Percentiles rank a stretch among this genome's conserved stretches.
Evolutionary conservation across 352 stramenopile species (phyloP).

Genomic region (Vaucheria bursata): DNA sequence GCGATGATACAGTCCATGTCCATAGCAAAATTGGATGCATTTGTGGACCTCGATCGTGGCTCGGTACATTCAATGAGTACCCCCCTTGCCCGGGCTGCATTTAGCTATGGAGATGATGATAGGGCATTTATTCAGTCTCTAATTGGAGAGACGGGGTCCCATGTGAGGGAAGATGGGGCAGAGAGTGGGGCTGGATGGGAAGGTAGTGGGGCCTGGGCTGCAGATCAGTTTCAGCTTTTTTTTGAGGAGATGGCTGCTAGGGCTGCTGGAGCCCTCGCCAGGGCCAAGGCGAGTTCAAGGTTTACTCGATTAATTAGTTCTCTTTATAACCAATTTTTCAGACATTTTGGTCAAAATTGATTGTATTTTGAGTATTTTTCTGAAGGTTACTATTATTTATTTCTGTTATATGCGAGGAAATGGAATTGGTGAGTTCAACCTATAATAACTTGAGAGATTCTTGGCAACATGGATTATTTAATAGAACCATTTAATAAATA

Average conservation of each 20-base stretch:
- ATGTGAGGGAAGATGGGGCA: background rate
- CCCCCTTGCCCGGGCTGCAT: background rate
- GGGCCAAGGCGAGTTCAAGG: background rate
- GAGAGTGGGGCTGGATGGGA: slow-evolving; percentile 15
- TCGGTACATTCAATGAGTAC: background rate
- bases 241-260: slow-evolving; percentile 23
- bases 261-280: slow-evolving; percentile 8
- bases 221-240: slow-evolving; percentile 33
- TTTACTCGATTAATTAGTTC: no score
- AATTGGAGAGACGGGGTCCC: slow-evolving; percentile 11
- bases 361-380: no score
- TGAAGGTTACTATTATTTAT: no score
- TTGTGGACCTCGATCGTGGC: background rate
- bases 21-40: background rate
- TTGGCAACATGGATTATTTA: no score
- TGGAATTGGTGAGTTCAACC: no score
- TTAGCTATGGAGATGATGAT: background rate
- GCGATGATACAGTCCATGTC: background rate
- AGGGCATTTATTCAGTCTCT: slow-evolving; percentile 8
- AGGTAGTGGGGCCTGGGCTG: slow-evolving; percentile 26
- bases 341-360: no score
- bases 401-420: no score
- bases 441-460: no score
- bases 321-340: no score
- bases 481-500: no score